Conservation (phyloP, 495 filamentous ascomycete species). For the Cercophora newfieldiana region DNA sequence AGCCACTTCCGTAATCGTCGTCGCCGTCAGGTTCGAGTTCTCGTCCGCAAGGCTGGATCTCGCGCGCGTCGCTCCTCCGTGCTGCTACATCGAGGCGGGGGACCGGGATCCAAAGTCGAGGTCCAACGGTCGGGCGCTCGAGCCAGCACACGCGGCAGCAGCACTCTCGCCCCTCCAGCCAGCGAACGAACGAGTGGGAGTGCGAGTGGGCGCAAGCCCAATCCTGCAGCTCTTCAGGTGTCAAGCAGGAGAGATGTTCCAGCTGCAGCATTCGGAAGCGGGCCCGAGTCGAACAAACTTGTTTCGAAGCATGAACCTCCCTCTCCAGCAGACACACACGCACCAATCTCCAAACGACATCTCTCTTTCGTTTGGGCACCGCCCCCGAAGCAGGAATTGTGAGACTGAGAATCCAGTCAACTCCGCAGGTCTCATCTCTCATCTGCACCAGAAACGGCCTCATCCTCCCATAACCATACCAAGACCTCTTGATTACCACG, state of each 20-base stretch:
- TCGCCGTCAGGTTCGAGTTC: background rate
- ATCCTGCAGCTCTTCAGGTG: background rate
- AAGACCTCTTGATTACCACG: background rate
- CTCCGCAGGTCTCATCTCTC: no score
- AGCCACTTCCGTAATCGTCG: background rate
- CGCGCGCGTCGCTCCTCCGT: background rate
- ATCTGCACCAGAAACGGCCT: no score
- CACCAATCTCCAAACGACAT: background rate
- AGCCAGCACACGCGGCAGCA: background rate
- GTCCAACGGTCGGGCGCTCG: background rate
- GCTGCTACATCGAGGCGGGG: background rate
- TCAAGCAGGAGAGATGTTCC: background rate
- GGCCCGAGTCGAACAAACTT: background rate
- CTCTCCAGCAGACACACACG: background rate
- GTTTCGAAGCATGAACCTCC: background rate
- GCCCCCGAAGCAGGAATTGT: background rate
- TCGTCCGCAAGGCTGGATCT: background rate
- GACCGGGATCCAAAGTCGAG: background rate
- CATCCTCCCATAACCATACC: no score
- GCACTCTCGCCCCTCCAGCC: no score
- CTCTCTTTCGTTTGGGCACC: background rate
- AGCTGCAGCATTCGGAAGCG: background rate
- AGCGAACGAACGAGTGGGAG: background rate
- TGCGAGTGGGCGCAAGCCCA: background rate
- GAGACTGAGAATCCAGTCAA: no score